A percentile compares a stretch with the other conserved stretches of the same genome.
Conservation (phyloP, 2,329 filamentous ascomycete species). For the Trichocomaceae sp. region DNA sequence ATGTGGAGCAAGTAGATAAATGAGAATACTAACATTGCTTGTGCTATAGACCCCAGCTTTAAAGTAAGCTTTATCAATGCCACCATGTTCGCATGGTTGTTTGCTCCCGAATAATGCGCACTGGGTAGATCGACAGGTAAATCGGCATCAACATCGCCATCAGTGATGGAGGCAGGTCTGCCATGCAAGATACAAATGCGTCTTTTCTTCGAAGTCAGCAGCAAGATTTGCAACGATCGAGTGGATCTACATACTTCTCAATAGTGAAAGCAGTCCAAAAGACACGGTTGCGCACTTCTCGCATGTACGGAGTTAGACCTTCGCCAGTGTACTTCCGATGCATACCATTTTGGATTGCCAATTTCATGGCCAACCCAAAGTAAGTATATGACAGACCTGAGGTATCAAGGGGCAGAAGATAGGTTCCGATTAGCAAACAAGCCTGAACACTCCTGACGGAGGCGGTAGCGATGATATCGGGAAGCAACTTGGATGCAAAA, state of each 20-base stretch:
- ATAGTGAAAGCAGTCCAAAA: slow-evolving; percentile 55
- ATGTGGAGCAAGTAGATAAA: not conserved
- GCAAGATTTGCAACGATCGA: not conserved
- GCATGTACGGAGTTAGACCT: slow-evolving; percentile 42
- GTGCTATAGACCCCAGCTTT: slow-evolving; percentile 34
- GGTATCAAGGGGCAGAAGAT: slow-evolving; percentile 50
- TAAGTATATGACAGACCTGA: slow-evolving; percentile 54
- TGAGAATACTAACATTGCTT: slow-evolving; percentile 32
- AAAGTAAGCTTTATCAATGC: slow-evolving; percentile 42
- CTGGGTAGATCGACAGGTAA: slow-evolving; percentile 44
- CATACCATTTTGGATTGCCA: slow-evolving; percentile 57
- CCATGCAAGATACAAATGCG: slow-evolving; percentile 53
- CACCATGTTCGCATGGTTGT: slow-evolving; percentile 44
- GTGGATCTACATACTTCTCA: slow-evolving; percentile 41
- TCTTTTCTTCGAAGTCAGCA: slow-evolving; percentile 25
- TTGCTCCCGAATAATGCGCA: slow-evolving; percentile 27
- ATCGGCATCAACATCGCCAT: slow-evolving; percentile 49
- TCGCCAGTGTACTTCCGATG: slow-evolving; percentile 47
- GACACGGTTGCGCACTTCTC: slow-evolving; percentile 50
- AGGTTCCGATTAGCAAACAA: slow-evolving; percentile 51
- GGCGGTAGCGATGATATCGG: slow-evolving; percentile 51
- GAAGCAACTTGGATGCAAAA: slow-evolving; percentile 48
- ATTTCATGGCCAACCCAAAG: slow-evolving; percentile 49
- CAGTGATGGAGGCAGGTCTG: slow-evolving; percentile 48
- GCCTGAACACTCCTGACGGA: slow-evolving; percentile 55